These are phyloP conservation scores for Cladorrhinum samala DNA, from an alignment of 495 filamentous ascomycete genomes.

Conservation along the genomic window DNA sequence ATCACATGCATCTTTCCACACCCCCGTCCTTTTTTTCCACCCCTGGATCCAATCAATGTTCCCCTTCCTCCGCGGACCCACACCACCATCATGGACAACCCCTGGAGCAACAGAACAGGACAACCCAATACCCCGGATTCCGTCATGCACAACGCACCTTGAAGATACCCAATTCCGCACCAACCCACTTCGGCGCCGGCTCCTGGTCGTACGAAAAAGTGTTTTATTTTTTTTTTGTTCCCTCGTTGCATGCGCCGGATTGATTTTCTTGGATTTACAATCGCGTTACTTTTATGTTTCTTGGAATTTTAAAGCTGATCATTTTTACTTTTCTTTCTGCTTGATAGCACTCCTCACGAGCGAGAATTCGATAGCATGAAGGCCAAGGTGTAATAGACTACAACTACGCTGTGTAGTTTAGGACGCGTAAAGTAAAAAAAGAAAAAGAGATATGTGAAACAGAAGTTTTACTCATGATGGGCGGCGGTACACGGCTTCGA, in stretches of 20 bases:
- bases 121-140: neutral
- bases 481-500: no score
- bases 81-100: neutral
- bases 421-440: no score
- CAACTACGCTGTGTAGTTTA: no score
- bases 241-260: neutral
- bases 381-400: slow-evolving; percentile 10
- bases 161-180: neutral
- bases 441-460: no score
- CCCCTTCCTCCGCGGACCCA: neutral
- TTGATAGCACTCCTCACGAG: slow-evolving; percentile 3
- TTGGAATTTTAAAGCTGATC: slow-evolving; percentile 10
- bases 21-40: neutral
- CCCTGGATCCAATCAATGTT: neutral
- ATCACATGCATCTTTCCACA: neutral
- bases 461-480: no score
- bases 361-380: slow-evolving; percentile 17
- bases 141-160: neutral
- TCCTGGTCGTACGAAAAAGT: no score
- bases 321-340: slow-evolving; percentile 1
- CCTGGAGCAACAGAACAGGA: neutral
- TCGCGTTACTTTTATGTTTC: neutral
- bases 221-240: neutral
- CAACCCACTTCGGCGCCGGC: neutral
- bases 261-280: neutral